Evolutionary conservation across 169 alveolate genomes (phyloP).

Genomic region (Cryptosporidium ubiquitum): DNA sequence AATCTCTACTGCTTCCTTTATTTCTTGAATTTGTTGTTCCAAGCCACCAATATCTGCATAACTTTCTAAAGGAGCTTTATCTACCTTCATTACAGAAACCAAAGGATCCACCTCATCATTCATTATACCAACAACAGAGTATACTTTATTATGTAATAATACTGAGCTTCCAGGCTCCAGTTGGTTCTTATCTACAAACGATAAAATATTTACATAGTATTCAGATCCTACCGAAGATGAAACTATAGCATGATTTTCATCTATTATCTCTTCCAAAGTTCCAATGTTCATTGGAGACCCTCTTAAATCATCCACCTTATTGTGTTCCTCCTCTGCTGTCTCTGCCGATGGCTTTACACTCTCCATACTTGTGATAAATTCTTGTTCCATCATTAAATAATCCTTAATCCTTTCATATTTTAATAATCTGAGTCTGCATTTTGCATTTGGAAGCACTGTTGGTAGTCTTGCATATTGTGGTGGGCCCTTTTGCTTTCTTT

Average conservation of each 20-base stretch:
- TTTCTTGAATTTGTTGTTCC: constrained; percentile 96
- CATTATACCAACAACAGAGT: constrained; percentile 97
- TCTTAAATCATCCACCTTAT: constrained; percentile 94
- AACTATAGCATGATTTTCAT: constrained; percentile 98
- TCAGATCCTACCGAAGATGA: constrained; percentile 98
- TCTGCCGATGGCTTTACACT: constrained; percentile 86
- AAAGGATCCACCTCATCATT: constrained; percentile 98
- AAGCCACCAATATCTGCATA: constrained; percentile 99
- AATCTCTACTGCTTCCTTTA: constrained; percentile 94
- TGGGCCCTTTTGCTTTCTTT: constrained; percentile 87
- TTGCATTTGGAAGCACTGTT: constrained; percentile 92
- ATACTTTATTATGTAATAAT: constrained; percentile 92
- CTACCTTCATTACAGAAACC: constrained; percentile 96
- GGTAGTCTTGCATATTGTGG: constrained; percentile 90
- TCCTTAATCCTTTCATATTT: constrained; percentile 94
- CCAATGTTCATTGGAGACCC: constrained; percentile 99
- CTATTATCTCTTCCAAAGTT: constrained; percentile 96
- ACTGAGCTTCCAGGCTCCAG: constrained; percentile 99
- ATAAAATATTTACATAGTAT: constrained; percentile 96
- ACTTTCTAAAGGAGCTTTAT: constrained; percentile 99
- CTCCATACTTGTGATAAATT: constrained; percentile 89
- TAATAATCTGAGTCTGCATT: constrained; percentile 92
- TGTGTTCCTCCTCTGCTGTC: constrained; percentile 86
- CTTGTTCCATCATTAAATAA: constrained; percentile 95
- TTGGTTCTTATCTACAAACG: constrained; percentile 97